Evolutionary conservation across 2,329 filamentous ascomycete genomes (phyloP), one percentile per base, ranked within the genome.

Genomic region (Coniochaeta hoffmannii): DNA sequence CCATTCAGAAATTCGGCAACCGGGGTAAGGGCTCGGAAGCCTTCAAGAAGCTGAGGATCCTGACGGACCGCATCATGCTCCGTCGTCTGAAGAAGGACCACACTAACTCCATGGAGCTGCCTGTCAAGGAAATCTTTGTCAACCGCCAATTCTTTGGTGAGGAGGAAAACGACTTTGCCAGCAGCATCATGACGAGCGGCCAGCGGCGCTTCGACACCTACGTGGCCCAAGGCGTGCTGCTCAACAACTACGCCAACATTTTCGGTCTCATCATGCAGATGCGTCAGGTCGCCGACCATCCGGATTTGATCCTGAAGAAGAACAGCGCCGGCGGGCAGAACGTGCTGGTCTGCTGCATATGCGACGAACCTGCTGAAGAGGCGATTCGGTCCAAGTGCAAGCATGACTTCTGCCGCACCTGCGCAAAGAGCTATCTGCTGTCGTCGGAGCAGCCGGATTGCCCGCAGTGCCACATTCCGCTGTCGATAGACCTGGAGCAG

Each of bases 231-330:
- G 92, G 91, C 74, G 93, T 97, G 19, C 84, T 99, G 71, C 81
- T 99, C 58, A 91, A 97, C 77, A 96, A 97, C 68, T 97, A 97
- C 63, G 94, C 94, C 74, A 99, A 99, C 69, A 97, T 99, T 61
- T 99, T 99, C 65, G 93, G 92, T 66, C 80, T 99, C 55, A 97
- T 99, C 66, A 97, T 97, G 90, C 92, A 96, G 71, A 97, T 99
- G 93, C 88, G 94, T 55, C 94, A 99, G 73, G 90, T 97, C 26
- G 91, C 94, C 8, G 94, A 99, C 62, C 94, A 99, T 67, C 94
- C 94, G 0, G 94, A 99, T 72, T 73, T 99, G 34, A 88, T 99
- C 51, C 73, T 97, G 59, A 95, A 93, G 75, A 97, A 94, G 73
- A 83, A 93, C 59, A 82, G 81, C 2, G 85, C 91, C 62, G 89